These are phyloP conservation scores for Phytophthora boehmeriae DNA, from an alignment of 352 stramenopile species.

Conservation along the genomic window DNA sequence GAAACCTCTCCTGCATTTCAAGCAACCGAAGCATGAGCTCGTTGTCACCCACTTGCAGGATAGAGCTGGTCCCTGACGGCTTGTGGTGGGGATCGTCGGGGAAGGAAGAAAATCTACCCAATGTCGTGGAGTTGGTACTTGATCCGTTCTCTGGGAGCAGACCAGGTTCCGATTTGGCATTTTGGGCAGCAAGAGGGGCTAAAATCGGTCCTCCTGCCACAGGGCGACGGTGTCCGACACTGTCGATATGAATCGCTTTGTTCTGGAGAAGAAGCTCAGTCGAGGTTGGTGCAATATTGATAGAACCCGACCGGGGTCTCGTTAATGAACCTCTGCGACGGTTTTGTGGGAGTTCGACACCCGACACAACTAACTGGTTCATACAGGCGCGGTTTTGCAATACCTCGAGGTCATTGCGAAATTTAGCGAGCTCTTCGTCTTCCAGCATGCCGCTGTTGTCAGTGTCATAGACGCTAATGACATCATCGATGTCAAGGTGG, in stretches of 20 bases:
- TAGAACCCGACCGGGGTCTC: slow-evolving; percentile 18
- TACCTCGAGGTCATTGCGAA: slow-evolving; percentile 72
- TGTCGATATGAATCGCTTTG: slow-evolving; percentile 22
- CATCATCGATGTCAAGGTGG: slow-evolving; percentile 74
- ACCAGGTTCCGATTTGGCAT: neutral
- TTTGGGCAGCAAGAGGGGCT: neutral
- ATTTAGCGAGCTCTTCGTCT: slow-evolving; percentile 73
- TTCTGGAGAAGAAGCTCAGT: slow-evolving; percentile 29
- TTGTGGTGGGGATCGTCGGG: neutral
- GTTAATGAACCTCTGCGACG: slow-evolving; percentile 1
- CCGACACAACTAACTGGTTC: slow-evolving; percentile 37
- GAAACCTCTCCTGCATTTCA: slow-evolving; percentile 65
- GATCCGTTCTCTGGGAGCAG: slow-evolving; percentile 9
- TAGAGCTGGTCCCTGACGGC: neutral
- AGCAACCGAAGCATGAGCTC: slow-evolving; percentile 51
- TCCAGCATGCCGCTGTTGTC: slow-evolving; percentile 82
- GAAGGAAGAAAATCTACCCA: neutral
- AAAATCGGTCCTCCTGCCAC: neutral
- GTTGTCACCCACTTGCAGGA: slow-evolving; percentile 38
- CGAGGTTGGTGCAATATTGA: slow-evolving; percentile 5
- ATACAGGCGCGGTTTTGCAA: slow-evolving; percentile 71
- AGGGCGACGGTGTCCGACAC: slow-evolving; percentile 7
- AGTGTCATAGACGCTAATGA: slow-evolving; percentile 82
- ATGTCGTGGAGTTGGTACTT: slow-evolving; percentile 9
- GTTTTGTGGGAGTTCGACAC: slow-evolving; percentile 20